Evolutionary conservation across 176 grass and related monocot species (phyloP).

Genomic region (Puccinellia tenuiflora): DNA sequence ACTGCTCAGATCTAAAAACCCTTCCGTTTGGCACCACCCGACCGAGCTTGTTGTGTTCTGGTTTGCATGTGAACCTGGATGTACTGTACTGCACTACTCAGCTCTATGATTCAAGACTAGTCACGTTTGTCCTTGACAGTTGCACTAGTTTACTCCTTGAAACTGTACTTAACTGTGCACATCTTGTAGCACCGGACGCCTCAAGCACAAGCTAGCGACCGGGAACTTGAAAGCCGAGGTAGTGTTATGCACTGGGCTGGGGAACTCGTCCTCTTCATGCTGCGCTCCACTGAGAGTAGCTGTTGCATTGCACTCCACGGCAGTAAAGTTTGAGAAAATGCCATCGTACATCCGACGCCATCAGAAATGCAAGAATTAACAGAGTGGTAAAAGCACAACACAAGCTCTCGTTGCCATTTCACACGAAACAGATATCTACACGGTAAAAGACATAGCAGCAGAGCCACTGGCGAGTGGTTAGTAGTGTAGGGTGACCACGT

Average conservation of each 20-base stretch:
- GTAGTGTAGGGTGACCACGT: neutral
- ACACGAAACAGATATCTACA: neutral
- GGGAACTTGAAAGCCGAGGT: too few relatives aligned
- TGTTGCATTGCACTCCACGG: neutral
- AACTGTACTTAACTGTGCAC: neutral
- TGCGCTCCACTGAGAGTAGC: neutral
- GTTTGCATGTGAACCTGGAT: neutral
- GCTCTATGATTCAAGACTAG: too few relatives aligned
- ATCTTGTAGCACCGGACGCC: neutral
- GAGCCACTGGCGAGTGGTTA: neutral
- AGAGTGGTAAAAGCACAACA: neutral
- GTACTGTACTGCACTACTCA: neutral
- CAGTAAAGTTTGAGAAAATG: neutral
- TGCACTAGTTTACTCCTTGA: neutral
- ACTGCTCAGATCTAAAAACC: constrained; percentile 23
- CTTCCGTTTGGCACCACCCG: neutral
- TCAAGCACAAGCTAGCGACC: neutral
- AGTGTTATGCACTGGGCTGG: too few relatives aligned
- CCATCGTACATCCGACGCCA: neutral
- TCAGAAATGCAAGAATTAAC: neutral
- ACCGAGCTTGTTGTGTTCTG: neutral
- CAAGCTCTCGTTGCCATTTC: neutral
- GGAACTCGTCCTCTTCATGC: too few relatives aligned
- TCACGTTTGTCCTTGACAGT: neutral
- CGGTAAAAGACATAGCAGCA: neutral